Conservation (phyloP, 352 stramenopile species). For the Globisporangium polare region DNA sequence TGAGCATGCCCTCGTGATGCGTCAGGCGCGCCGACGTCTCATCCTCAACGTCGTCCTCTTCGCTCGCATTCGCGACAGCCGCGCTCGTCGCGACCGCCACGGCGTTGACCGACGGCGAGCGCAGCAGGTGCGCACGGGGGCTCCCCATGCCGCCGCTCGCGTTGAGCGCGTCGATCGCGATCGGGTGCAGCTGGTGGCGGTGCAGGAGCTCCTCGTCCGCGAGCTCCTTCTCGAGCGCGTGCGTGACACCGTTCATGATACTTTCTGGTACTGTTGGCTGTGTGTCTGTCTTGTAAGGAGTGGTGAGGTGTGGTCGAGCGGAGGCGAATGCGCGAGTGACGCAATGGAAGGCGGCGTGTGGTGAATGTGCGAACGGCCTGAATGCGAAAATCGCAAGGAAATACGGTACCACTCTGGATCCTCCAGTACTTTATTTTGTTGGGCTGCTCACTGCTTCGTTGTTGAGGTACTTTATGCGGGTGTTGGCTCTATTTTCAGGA, state of each 20-base stretch:
- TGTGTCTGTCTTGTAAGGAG: too few relatives aligned
- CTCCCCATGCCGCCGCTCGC: neutral
- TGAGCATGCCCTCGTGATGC: conserved; percentile 59
- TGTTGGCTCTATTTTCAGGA: too few relatives aligned
- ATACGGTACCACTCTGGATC: too few relatives aligned
- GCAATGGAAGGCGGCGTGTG: neutral
- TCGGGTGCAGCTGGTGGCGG: conserved; percentile 16
- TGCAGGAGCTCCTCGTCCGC: conserved; percentile 5
- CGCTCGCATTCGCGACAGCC: conserved; percentile 10
- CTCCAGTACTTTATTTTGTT: too few relatives aligned
- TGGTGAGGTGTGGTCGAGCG: neutral
- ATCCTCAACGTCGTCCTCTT: conserved; percentile 29
- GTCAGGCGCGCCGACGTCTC: conserved; percentile 32
- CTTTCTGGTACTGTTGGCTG: neutral
- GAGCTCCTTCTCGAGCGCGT: conserved; percentile 14
- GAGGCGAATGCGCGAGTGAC: conserved; percentile 4
- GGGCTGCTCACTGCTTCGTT: too few relatives aligned
- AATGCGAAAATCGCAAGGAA: conserved; percentile 6
- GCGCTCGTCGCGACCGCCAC: conserved; percentile 9
- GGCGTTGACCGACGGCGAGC: conserved; percentile 14
- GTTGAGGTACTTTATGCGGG: too few relatives aligned
- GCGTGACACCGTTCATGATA: conserved; percentile 4
- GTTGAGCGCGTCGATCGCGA: neutral
- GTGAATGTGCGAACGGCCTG: neutral
- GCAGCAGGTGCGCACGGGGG: conserved; percentile 11